phyloP scores from a whole-genome alignment of 2,329 filamentous ascomycete genomes.

The Aspergillus sp. region DNA sequence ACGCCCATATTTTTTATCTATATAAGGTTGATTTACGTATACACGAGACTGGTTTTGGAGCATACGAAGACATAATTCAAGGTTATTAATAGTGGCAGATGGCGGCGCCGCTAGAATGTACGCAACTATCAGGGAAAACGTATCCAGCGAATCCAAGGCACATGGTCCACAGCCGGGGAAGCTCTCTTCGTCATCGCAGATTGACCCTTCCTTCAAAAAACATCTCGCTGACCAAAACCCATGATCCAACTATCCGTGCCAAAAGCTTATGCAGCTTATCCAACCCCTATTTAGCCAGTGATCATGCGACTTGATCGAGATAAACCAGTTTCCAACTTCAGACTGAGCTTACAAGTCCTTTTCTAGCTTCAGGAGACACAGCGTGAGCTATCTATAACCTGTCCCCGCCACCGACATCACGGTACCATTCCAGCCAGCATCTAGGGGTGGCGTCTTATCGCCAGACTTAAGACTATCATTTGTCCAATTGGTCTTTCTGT shows the following conservation, averaged over 20 bases:
- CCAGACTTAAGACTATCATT: not conserved
- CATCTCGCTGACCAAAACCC: not conserved
- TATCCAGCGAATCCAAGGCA: not conserved
- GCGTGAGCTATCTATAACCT: not conserved
- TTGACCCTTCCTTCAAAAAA: not conserved
- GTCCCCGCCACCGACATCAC: constrained; percentile 8
- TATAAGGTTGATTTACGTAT: no score
- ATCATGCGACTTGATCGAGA: not conserved
- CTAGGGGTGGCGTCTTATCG: not conserved
- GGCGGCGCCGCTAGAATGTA: not conserved
- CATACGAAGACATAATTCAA: no score
- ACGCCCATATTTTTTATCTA: no score
- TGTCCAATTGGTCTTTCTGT: not conserved
- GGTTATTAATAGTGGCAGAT: not conserved
- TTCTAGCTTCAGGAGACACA: not conserved
- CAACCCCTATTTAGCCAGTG: not conserved
- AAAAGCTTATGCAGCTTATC: not conserved
- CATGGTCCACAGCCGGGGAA: not conserved
- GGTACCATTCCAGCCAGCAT: not conserved
- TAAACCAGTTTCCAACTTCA: not conserved
- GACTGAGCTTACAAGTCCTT: no score
- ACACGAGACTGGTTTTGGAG: no score
- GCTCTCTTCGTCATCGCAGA: not conserved
- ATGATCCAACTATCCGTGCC: not conserved
- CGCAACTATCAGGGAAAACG: not conserved